Base-by-base conservation (phyloP, 1,139 yeast genomes). In the Saccharomyces hybrid region DNA sequence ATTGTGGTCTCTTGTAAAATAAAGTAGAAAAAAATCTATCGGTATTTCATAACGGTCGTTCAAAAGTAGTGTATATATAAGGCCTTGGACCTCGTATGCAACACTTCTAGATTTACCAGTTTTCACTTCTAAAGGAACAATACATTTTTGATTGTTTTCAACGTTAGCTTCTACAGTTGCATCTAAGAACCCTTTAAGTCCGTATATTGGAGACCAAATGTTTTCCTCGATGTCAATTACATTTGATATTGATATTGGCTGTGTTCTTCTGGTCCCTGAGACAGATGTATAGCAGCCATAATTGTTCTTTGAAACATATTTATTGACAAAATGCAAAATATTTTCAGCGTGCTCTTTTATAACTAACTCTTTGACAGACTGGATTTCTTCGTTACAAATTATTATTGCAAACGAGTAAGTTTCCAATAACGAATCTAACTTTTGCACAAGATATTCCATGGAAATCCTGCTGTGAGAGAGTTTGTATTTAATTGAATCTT, bases 131-230 rank as follows among this genome's bases (percentile, higher is more conserved):
- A 95, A 73, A 0, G 98, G 98, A 0, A 84, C 78, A 26, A 88
- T 76, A 56, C 67, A 76, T 23, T 75, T 77, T 38, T 38, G 13
- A 3, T 57, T 55, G 47, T 62, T 56, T 54, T 63, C 54, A 5
- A 79, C 63, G 31, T 74, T 70, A 0, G 87, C 86, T 61, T 86
- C 87, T 1, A 90, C 78, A 0, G 97, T 88, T 1, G 86, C 97
- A 72, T 93, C 99, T 14, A 91, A 82, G 64, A 85, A 81, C 1
- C 99, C 99, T 60, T 88, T 83, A n/a, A 95, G 72, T 0, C 99
- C 99, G 73, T 79, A 90, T 65, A 81, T 79, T 0, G 97, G 97
- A 0, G 97, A 88, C 88, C 95, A 84, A 23, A 93, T 83, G 62
- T 85, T 88, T 65, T 93, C 98, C 68, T 93, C 99, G 16, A 88